Base-by-base conservation (phyloP, 116 monocot species). In the Phalaenopsis hybrid region DNA sequence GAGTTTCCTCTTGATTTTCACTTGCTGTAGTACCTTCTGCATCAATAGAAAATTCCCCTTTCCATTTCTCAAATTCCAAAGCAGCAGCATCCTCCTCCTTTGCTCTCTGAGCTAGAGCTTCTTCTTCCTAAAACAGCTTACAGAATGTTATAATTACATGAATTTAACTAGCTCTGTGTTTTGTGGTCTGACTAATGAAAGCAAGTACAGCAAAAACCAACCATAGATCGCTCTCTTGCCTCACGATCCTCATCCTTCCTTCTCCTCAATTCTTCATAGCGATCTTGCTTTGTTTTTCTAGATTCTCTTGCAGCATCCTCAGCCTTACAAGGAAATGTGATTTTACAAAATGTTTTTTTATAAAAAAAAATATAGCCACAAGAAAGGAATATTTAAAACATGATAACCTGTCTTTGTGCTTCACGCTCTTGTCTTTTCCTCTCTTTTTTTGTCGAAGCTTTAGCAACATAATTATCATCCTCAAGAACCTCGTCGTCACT, bases 51-150 rank as follows among this genome's bases (percentile, higher is more conserved):
- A 97, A 91, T 81, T 88, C 94, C 6, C 87, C 92, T 89, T 91
- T 97, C 97, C 97, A 97, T 72, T 97, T 97, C 18, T 97, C 94
- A 86, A 97, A 97, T 81, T 97, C 97, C 74, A 94, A 75, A 18
- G 90, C 92, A 85, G 91, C 87, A 81, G 86, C 88, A 88, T 93
- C 94, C 85, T 97, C 97, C 80, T 97, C 97, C 85, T 90, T 91
- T 55, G 88, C 92, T 81, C 92, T 94, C 57, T 84, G 87, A 72
- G 90, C 91, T 51, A 84, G 68, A 68, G 91, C 93, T 85, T 97
- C 97, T 88, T 97, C 97, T 86, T 97, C 97, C 96, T 96, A 83
- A 17, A 88, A 61, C 8, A 76, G 85, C 0, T 37, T 55, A 86
- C 34, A 72, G 37, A 41, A 72, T 17, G 41, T 41, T 37, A 43